These are phyloP conservation scores for Trichosporon sp. DNA, from an alignment of 1,284 basidiomycete species.

Conservation along the genomic window DNA sequence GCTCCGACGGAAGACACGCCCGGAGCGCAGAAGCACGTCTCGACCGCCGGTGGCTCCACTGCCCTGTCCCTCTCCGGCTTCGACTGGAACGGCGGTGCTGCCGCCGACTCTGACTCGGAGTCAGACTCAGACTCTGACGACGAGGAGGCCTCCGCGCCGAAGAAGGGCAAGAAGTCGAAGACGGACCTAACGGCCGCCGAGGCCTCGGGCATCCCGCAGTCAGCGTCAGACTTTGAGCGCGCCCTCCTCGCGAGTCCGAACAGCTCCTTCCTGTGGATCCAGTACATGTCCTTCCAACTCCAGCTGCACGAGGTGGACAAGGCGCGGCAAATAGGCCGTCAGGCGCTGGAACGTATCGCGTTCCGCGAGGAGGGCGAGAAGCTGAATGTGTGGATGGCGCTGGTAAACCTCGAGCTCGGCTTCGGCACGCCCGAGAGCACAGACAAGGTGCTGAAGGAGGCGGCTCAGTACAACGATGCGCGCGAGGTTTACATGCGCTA, in stretches of 20 bases:
- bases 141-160: constrained; percentile 13
- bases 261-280: constrained; percentile 97
- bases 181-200: constrained; percentile 78
- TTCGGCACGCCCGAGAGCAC: constrained; percentile 81
- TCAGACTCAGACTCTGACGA: constrained; percentile 51
- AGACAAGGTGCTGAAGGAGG: constrained; percentile 81
- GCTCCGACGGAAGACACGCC: constrained; percentile 16
- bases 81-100: constrained; percentile 51
- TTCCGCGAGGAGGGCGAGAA: constrained; percentile 97
- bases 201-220: constrained; percentile 73
- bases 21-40: constrained; percentile 23
- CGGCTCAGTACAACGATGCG: constrained; percentile 82
- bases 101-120: constrained; percentile 46
- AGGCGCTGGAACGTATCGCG: constrained; percentile 80
- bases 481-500: constrained; percentile 82
- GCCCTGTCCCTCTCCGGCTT: constrained; percentile 51
- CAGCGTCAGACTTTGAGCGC: constrained; percentile 90
- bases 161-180: constrained; percentile 55
- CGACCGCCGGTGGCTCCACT: constrained; percentile 24
- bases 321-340: constrained; percentile 77
- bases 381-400: constrained; percentile 94
- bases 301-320: constrained; percentile 93
- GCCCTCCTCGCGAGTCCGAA: constrained; percentile 91
- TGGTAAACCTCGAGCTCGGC: constrained; percentile 90
- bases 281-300: constrained; percentile 98